Conservation (phyloP, 805 yeast species). For the Wickerhamiella qilinensis region DNA sequence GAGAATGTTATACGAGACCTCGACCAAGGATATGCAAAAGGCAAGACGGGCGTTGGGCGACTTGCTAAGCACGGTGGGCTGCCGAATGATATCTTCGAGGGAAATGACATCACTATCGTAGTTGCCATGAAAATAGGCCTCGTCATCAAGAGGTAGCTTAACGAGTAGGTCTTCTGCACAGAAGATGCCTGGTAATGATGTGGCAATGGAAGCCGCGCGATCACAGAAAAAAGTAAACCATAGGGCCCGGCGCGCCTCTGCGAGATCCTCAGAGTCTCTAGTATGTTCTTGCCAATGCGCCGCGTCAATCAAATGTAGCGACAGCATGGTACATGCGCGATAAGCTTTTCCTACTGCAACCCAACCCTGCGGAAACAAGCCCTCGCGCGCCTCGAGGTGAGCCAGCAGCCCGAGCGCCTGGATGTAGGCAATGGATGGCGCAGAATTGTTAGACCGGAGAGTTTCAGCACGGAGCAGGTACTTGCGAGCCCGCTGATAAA, state of each 20-base stretch:
- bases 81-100: constrained; percentile 6
- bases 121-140: constrained; percentile 7
- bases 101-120: constrained; percentile 3
- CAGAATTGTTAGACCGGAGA: constrained; percentile 7
- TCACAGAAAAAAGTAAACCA: constrained; percentile 17
- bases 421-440: constrained; percentile 12
- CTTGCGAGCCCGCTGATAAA: constrained; percentile 15
- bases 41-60: constrained; percentile 7
- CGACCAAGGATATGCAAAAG: constrained; percentile 5
- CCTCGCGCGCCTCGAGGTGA: constrained; percentile 14
- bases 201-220: constrained; percentile 14
- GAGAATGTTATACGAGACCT: constrained; percentile 6
- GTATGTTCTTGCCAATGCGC: constrained; percentile 1
- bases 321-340: constrained; percentile 15
- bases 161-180: constrained; percentile 12
- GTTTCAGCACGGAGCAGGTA: constrained; percentile 13
- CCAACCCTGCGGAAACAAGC: constrained; percentile 20
- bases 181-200: constrained; percentile 16
- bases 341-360: constrained; percentile 17
- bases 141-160: constrained; percentile 17
- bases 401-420: constrained; percentile 17
- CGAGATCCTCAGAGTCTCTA: constrained; percentile 7
- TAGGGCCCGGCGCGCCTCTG: constrained; percentile 20
- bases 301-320: constrained; percentile 14
- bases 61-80: constrained; percentile 6